Evolutionary conservation across 257 asterid species (phyloP).

Genomic region (Ballota nigra): DNA sequence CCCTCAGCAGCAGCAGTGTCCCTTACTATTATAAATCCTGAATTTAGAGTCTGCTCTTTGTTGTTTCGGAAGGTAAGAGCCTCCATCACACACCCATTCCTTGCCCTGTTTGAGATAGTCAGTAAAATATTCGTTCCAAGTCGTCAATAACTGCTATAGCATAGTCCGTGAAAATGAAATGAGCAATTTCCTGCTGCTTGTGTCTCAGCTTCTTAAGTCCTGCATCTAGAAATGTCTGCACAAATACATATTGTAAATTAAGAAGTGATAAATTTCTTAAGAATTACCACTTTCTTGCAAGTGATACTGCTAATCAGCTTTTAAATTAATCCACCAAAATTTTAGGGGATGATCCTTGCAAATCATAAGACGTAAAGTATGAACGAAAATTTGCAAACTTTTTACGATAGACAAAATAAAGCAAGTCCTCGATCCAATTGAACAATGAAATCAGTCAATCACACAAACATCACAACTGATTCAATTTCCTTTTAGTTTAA

Average conservation of each 20-base stretch:
- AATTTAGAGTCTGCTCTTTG: constrained; percentile 89
- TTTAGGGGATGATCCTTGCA: constrained; percentile 1
- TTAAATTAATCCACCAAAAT: background rate
- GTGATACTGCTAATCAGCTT: constrained; percentile 12
- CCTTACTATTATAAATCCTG: constrained; percentile 92
- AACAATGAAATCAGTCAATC: too few species aligned
- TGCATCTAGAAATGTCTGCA: constrained; percentile 67
- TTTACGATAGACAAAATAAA: too few species aligned
- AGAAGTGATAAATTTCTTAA: constrained; percentile 5
- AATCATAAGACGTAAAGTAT: background rate
- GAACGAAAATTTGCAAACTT: too few species aligned
- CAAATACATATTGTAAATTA: constrained; percentile 15
- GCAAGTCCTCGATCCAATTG: too few species aligned
- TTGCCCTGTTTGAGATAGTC: too few species aligned
- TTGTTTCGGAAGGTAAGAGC: constrained; percentile 96
- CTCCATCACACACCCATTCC: too few species aligned
- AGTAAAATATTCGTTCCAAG: too few species aligned
- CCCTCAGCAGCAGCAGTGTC: constrained; percentile 82
- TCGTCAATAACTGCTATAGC: too few species aligned
- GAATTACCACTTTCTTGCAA: background rate
- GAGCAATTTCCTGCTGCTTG: constrained; percentile 41
- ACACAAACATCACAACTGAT: too few species aligned
- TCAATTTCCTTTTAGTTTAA: too few species aligned
- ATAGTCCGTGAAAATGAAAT: too few species aligned
- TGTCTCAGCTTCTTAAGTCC: constrained; percentile 50